Evolutionary conservation across 164 flowering plant species (phyloP), one percentile per base, ranked within the genome.

Genomic region (Vitis cinerea): DNA sequence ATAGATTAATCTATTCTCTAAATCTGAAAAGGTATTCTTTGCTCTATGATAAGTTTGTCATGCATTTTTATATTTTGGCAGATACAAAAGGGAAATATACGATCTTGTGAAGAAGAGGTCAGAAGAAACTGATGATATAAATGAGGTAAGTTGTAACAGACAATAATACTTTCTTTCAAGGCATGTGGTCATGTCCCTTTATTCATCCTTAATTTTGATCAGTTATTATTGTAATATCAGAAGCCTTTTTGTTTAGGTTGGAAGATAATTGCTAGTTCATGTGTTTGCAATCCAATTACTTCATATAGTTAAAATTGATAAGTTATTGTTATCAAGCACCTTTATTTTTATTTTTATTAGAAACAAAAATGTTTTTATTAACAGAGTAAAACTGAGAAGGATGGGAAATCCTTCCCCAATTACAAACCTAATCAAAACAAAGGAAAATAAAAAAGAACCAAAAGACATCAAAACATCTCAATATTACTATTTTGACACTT

Each of bases 51-150:
- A 19, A 14, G 57, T 15, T 15, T 54, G 3, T 8, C 44, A 4
- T 9, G 15, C 8, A 3, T 37, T 27, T 58, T 70, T 55, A 12
- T 61, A 4, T 61, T 65, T 73, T 77, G 73, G 58, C 83, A 92
- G 97, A 70, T 83, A 89, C 76, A 95, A 95, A 82, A 86, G 81
- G 61, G 80, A 91, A 75, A 89, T 95, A 61, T 89, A 83, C 57
- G 97, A 93, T 65, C 97, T 90, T 55, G 87, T 82, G 61, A 87
- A 88, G 83, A 91, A 90, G 82, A 82, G 78, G 64, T 62, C 87
- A 15, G 91, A 93, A 78, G 95, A 90, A 48, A 69, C 67, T 61
- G 98, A 92, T 71, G 65, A 79, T 59, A 59, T 65, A 51, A 71
- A 70, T 76, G 98, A 89, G 96, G 99, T 94, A 80, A 78, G 56